These are phyloP conservation scores for Veloporphyrellus conicus DNA, from an alignment of 1,284 basidiomycete genomes.

Conservation along the genomic window DNA sequence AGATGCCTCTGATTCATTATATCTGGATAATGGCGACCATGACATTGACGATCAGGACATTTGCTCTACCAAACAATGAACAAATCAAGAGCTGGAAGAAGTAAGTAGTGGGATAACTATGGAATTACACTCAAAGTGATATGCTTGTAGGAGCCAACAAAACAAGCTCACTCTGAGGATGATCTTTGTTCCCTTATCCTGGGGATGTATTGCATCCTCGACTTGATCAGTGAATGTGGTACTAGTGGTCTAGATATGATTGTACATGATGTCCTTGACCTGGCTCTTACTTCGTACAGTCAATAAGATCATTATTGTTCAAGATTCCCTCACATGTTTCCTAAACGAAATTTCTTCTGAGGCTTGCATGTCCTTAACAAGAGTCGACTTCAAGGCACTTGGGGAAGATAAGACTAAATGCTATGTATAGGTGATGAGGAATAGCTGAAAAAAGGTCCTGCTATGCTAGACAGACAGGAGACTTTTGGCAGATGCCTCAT, in stretches of 20 bases:
- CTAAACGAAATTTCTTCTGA: slow-evolving; percentile 46
- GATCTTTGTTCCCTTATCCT: slow-evolving; percentile 34
- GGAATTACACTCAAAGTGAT: not conserved
- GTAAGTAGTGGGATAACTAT: slow-evolving; percentile 3
- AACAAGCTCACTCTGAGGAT: slow-evolving; percentile 9
- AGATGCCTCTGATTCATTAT: slow-evolving; percentile 22
- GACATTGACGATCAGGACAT: slow-evolving; percentile 20
- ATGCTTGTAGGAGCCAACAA: slow-evolving; percentile 12
- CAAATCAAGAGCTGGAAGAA: slow-evolving; percentile 14
- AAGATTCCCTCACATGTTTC: slow-evolving; percentile 43
- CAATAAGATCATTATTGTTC: slow-evolving; percentile 57
- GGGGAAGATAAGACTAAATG: too few relatives aligned
- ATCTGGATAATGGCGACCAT: slow-evolving; percentile 11
- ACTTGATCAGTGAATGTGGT: slow-evolving; percentile 50
- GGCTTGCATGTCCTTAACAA: slow-evolving; percentile 48
- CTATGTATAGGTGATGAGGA: too few relatives aligned
- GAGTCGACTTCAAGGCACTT: slow-evolving; percentile 49
- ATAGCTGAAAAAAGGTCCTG: too few relatives aligned
- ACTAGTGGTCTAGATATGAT: slow-evolving; percentile 48
- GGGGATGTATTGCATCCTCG: slow-evolving; percentile 52
- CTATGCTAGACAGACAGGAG: too few relatives aligned
- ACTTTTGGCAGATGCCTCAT: too few relatives aligned
- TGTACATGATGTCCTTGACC: not conserved
- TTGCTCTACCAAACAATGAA: slow-evolving; percentile 6
- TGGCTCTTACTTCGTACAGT: slow-evolving; percentile 33